Conservation (phyloP, 176 grass and related monocot species). For the barley (Hordeum vulgare) region MorexV3_pseudomolecules_assembly NC_058523.1:373434679-373435178, state of each 20-base stretch:
- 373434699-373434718: not conserved
- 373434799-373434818: conserved; percentile 7
- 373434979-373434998: not conserved
- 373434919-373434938: conserved; percentile 98
- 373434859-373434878: conserved; percentile 99
- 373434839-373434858: conserved; percentile 98
- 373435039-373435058: not conserved
- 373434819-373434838: conserved; percentile 91
- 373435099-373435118: not conserved
- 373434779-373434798: not conserved
- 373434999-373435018: not conserved
- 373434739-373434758: conserved; percentile 1
- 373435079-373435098: not conserved
- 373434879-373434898: conserved; percentile 99
- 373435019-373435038: not conserved
- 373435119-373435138: not conserved
- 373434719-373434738: not conserved
- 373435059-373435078: not conserved
- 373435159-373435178: not conserved
- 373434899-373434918: conserved; percentile 98
- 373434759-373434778: conserved; percentile 9
- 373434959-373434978: not conserved
- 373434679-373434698: not conserved
- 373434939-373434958: conserved; percentile 77
- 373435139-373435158: not conserved